Percentiles rank a stretch among this genome's conserved stretches.
Conservation (phyloP, 208 protist species). For the Crithidia brevicula region DNA sequence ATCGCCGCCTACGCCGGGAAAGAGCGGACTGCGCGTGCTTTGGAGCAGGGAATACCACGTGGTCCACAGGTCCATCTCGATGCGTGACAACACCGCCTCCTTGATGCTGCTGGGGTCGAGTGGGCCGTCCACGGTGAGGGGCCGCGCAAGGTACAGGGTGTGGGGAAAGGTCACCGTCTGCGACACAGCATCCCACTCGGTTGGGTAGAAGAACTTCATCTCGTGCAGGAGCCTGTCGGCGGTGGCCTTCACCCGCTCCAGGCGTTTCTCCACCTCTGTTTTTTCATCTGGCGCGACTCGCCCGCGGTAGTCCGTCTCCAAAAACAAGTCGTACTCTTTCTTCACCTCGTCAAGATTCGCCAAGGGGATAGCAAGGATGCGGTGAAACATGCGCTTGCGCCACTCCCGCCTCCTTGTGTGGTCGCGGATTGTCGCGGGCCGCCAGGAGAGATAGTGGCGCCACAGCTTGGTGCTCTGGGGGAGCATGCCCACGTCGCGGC, state of each 20-base stretch:
- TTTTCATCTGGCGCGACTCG: conserved; percentile 62
- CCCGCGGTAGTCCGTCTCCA: conserved; percentile 60
- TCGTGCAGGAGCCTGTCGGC: conserved; percentile 39
- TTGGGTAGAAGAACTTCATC: conserved; percentile 43
- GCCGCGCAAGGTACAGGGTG: conserved; percentile 55
- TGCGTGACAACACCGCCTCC: conserved; percentile 34
- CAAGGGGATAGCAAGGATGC: conserved; percentile 77
- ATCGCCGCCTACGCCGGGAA: conserved; percentile 41
- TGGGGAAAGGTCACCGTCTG: conserved; percentile 25
- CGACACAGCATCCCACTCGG: conserved; percentile 29
- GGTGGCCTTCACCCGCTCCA: conserved; percentile 45
- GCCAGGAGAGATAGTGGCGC: conserved; percentile 71
- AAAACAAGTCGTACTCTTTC: conserved; percentile 78
- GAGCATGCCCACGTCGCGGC: conserved; percentile 71
- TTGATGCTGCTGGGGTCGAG: conserved; percentile 13
- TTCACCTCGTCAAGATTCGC: conserved; percentile 68
- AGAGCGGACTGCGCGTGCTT: conserved; percentile 33
- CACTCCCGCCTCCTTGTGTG: conserved; percentile 53
- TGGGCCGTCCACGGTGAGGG: conserved; percentile 34
- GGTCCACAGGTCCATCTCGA: conserved; percentile 68
- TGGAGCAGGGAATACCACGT: conserved; percentile 62
- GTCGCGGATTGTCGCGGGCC: conserved; percentile 49
- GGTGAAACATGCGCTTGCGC: conserved; percentile 64
- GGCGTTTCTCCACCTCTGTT: conserved; percentile 50
- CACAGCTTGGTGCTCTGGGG: conserved; percentile 78